phyloP scores from a whole-genome alignment of 495 filamentous ascomycete species.

The Extremus antarcticus region DNA sequence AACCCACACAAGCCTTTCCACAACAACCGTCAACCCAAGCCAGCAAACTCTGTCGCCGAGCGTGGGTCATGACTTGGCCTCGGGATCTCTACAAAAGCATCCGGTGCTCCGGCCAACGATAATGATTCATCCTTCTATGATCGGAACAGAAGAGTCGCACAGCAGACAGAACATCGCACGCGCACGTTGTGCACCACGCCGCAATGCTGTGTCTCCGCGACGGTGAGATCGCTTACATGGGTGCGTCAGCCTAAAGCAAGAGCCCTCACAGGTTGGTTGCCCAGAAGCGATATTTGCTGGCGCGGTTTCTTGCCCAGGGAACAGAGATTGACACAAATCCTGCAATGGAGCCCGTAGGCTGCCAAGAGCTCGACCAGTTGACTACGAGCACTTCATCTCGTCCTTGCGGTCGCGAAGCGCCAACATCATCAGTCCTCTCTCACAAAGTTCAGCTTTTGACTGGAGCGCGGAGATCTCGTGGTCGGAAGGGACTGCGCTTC shows the following conservation, averaged over 20 bases:
- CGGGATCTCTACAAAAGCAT: neutral
- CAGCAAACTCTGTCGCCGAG: neutral
- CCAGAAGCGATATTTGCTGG: neutral
- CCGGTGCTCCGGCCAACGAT: neutral
- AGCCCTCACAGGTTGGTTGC: neutral
- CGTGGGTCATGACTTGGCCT: neutral
- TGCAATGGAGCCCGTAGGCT: too few relatives aligned
- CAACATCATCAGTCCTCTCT: neutral
- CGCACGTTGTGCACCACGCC: neutral
- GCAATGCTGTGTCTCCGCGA: neutral
- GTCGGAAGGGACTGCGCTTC: neutral
- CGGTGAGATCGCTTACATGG: neutral
- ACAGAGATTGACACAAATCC: neutral
- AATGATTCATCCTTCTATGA: too few relatives aligned
- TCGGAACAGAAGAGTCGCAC: neutral
- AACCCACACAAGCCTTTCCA: neutral
- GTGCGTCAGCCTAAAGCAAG: neutral
- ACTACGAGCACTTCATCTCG: too few relatives aligned
- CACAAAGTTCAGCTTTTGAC: neutral
- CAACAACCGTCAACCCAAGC: neutral
- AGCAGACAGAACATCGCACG: neutral
- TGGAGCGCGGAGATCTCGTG: neutral
- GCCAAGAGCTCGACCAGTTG: too few relatives aligned
- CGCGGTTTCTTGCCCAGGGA: neutral
- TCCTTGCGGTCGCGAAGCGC: too few relatives aligned